Percentiles rank a stretch among this genome's conserved stretches.
These are phyloP conservation scores for Kurtzmaniella cleridarum DNA, from an alignment of 805 yeast genomes.

Conservation along the genomic window DNA sequence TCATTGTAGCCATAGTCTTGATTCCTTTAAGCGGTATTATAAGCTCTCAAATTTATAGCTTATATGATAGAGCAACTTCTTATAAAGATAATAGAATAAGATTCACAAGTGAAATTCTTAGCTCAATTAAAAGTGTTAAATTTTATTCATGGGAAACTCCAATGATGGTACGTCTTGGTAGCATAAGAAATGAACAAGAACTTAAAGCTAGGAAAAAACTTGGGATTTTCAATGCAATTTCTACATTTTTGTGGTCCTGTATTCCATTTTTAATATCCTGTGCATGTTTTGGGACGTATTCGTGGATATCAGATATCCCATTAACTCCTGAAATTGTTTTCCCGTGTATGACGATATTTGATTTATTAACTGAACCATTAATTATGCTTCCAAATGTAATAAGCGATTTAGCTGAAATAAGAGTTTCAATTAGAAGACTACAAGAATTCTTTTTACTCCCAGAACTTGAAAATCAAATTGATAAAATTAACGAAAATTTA, in stretches of 20 bases:
- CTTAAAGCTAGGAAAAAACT: conserved; percentile 21
- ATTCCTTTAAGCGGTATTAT: conserved; percentile 26
- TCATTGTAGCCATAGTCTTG: conserved; percentile 23
- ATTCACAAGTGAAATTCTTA: conserved; percentile 33
- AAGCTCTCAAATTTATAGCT: conserved; percentile 19
- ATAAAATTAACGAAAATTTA: conserved; percentile 12
- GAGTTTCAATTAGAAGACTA: conserved; percentile 30
- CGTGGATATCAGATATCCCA: conserved; percentile 16
- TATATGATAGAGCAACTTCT: conserved; percentile 24
- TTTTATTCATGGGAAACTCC: conserved; percentile 40
- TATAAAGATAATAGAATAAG: conserved; percentile 33
- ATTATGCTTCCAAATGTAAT: conserved; percentile 27
- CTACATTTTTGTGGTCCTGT: conserved; percentile 31
- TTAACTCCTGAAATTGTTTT: conserved; percentile 33
- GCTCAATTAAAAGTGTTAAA: conserved; percentile 33
- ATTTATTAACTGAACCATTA: conserved; percentile 31
- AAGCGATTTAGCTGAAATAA: conserved; percentile 22
- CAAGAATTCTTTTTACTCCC: conserved; percentile 26
- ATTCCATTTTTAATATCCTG: conserved; percentile 33
- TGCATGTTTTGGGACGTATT: conserved; percentile 26
- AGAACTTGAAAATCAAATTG: conserved; percentile 24
- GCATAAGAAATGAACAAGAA: conserved; percentile 32
- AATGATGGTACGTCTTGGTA: conserved; percentile 27
- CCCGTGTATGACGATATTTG: conserved; percentile 37
- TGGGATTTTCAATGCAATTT: conserved; percentile 28